phyloP scores from a whole-genome alignment of 352 stramenopile species.

The Globisporangium solare region DNA sequence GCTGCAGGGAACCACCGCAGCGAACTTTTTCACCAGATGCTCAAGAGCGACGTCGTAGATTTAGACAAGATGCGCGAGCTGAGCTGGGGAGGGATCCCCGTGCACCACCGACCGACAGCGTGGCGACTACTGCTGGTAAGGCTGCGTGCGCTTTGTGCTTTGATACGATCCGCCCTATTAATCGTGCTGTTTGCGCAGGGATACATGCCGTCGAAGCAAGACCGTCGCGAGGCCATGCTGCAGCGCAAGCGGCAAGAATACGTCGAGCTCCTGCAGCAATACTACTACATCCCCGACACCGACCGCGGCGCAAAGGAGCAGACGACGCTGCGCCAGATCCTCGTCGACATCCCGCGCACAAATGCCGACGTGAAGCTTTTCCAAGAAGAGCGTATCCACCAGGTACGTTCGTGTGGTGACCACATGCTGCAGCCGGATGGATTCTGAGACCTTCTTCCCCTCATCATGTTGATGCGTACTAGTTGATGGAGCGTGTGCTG shows the following conservation, averaged over 20 bases:
- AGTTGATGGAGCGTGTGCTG: slow-evolving; percentile 94
- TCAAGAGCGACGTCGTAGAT: slow-evolving; percentile 81
- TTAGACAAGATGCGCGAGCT: slow-evolving; percentile 87
- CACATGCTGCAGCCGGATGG: background rate
- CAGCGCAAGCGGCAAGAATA: slow-evolving; percentile 96
- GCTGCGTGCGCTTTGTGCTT: no score
- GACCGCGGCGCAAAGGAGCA: slow-evolving; percentile 94
- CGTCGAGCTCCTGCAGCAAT: slow-evolving; percentile 90
- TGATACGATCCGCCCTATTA: no score
- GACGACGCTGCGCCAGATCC: slow-evolving; percentile 93
- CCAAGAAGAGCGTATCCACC: slow-evolving; percentile 91
- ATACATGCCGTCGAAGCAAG: slow-evolving; percentile 95
- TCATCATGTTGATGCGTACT: no score
- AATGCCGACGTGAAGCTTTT: slow-evolving; percentile 96
- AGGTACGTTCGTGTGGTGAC: slow-evolving; percentile 29
- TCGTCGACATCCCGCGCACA: slow-evolving; percentile 99
- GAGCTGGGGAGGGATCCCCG: slow-evolving; percentile 91
- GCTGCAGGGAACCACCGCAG: slow-evolving; percentile 62
- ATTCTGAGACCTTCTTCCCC: no score
- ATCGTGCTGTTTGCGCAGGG: slow-evolving; percentile 30
- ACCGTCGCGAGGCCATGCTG: slow-evolving; percentile 88
- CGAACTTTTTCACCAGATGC: slow-evolving; percentile 64
- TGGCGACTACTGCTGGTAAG: slow-evolving; percentile 96
- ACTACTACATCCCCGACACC: slow-evolving; percentile 97
- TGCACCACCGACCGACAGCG: slow-evolving; percentile 75